A percentile compares a stretch with the other conserved stretches of the same genome.
phyloP scores from a whole-genome alignment of 768 basidiomycete genomes.

The Russula olivacea region DNA sequence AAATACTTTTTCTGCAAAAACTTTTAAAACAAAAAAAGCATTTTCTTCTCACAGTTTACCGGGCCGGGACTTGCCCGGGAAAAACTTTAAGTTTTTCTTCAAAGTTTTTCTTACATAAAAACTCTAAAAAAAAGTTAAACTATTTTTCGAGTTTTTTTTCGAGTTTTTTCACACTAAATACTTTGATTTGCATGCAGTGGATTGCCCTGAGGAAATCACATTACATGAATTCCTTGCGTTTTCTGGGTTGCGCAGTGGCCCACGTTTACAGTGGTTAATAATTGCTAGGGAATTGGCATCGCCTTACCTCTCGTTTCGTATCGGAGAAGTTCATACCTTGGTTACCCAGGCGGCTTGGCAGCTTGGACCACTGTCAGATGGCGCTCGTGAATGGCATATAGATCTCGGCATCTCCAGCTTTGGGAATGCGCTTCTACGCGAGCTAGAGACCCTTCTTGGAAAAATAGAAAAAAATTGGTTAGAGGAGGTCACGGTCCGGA shows the following conservation, averaged over 20 bases:
- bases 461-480: constrained; percentile 40
- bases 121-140: no score
- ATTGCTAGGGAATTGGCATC: constrained; percentile 40
- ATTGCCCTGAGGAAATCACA: constrained; percentile 37
- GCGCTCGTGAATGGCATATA: constrained; percentile 36
- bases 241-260: constrained; percentile 42
- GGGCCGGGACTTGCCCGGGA: no score
- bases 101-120: no score
- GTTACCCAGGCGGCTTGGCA: constrained; percentile 44
- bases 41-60: no score
- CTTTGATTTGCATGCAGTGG: no score
- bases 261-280: constrained; percentile 45
- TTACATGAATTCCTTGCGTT: constrained; percentile 46
- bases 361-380: constrained; percentile 31
- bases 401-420: constrained; percentile 35
- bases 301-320: constrained; percentile 36
- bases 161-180: no score
- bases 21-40: no score
- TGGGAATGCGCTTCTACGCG: constrained; percentile 33
- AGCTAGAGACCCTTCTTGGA: constrained; percentile 34
- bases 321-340: constrained; percentile 38
- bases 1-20: no score
- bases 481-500: constrained; percentile 11
- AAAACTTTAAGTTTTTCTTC: no score
- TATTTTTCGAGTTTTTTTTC: no score